Conservation (phyloP, 2,329 filamentous ascomycete species). For the Elsinoe ampelina region DNA sequence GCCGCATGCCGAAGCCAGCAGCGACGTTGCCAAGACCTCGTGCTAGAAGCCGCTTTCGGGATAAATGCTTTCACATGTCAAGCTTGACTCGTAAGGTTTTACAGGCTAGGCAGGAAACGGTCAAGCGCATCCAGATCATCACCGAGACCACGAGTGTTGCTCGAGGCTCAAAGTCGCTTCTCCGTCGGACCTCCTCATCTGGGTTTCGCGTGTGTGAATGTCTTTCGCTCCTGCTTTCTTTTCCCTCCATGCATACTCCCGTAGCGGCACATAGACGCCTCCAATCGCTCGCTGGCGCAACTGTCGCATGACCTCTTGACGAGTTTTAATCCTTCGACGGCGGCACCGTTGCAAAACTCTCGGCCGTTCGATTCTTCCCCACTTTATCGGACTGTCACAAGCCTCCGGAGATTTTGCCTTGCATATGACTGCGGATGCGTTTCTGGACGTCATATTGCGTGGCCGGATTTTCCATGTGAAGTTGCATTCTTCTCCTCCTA, state of each 20-base stretch:
- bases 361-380: constrained; percentile 12
- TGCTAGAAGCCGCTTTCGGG: not conserved
- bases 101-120: not conserved
- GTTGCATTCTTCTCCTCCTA: not conserved
- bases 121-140: not conserved
- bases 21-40: not conserved
- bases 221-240: constrained; percentile 1
- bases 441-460: constrained; percentile 3
- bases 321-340: not conserved
- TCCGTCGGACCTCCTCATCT: constrained; percentile 3
- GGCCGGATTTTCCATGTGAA: not conserved
- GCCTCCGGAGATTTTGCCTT: constrained; percentile 9
- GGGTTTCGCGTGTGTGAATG: not conserved
- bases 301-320: not conserved
- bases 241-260: not conserved
- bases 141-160: not conserved
- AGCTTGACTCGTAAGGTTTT: not conserved
- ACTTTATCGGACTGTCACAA: constrained; percentile 14
- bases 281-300: not conserved
- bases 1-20: not conserved
- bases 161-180: not conserved
- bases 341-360: constrained; percentile 3
- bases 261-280: not conserved
- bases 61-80: not conserved
- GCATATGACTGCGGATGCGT: constrained; percentile 2